These are phyloP conservation scores for Mikania micrantha DNA, from an alignment of 129 eudicot species.

Conservation along the genomic window DNA sequence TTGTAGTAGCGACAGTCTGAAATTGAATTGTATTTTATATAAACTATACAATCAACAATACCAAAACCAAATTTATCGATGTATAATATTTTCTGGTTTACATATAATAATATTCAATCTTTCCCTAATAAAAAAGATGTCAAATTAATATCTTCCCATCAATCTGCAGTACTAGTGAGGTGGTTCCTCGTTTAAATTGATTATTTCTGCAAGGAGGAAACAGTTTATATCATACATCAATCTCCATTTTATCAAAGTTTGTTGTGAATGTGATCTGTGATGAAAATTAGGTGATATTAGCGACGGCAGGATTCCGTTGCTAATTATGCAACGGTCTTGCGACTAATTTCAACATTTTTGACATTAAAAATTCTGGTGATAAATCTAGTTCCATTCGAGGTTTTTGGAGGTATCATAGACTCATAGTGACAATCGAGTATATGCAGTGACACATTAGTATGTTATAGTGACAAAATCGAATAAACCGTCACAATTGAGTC, in stretches of 20 bases:
- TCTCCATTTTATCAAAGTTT: background rate
- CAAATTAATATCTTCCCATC: background rate
- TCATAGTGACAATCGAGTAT: too few relatives aligned
- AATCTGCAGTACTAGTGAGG: background rate
- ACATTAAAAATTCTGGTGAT: too few relatives aligned
- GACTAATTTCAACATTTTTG: background rate
- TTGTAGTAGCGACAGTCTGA: too few relatives aligned
- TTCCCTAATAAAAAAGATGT: background rate
- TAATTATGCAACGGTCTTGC: background rate
- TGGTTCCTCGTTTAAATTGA: conserved; percentile 18
- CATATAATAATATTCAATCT: background rate
- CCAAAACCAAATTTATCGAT: background rate
- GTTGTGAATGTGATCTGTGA: too few relatives aligned
- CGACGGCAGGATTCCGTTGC: too few relatives aligned
- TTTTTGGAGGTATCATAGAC: too few relatives aligned
- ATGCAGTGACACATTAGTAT: too few relatives aligned
- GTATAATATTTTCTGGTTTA: background rate
- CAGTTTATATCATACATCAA: background rate
- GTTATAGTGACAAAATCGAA: too few relatives aligned
- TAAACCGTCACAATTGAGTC: background rate
- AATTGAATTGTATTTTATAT: background rate
- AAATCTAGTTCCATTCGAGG: too few relatives aligned
- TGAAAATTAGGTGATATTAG: too few relatives aligned
- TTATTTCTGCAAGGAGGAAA: conserved; percentile 14
- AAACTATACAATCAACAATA: background rate